Percentiles rank a stretch among this genome's conserved stretches.
phyloP scores from a whole-genome alignment of 805 yeast genomes.

The Cyberlindnera suaveolens region DNA sequence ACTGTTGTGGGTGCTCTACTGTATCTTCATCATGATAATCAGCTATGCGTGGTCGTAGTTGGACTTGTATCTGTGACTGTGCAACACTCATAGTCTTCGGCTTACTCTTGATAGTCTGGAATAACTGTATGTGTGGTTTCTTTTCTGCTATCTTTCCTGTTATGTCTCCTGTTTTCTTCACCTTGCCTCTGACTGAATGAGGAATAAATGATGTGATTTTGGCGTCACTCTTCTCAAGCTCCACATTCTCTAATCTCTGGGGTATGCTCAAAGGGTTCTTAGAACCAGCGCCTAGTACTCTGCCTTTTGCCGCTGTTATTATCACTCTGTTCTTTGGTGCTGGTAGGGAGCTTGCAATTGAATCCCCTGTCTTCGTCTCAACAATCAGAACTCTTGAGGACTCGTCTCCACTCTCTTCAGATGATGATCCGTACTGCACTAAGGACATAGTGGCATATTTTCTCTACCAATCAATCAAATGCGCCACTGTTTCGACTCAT shows the following conservation, averaged over 20 bases:
- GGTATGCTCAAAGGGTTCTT: constrained; percentile 12
- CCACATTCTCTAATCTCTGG: constrained; percentile 15
- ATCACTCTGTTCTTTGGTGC: constrained; percentile 15
- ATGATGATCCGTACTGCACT: constrained; percentile 13
- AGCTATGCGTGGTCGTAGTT: not conserved
- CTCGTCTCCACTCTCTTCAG: constrained; percentile 11
- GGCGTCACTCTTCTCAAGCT: constrained; percentile 8
- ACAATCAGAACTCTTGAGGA: not conserved
- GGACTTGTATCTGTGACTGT: not conserved
- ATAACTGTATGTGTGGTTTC: not conserved
- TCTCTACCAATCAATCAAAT: no score
- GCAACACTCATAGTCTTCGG: not conserved
- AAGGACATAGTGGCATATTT: constrained; percentile 7
- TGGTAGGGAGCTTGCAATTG: constrained; percentile 21
- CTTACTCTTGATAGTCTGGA: not conserved
- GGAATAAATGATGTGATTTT: constrained; percentile 19
- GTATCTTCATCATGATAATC: constrained; percentile 1
- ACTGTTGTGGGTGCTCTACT: not conserved
- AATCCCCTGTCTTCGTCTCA: not conserved
- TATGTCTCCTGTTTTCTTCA: no score
- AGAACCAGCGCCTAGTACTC: constrained; percentile 14
- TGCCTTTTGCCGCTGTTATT: constrained; percentile 1
- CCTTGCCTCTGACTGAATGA: constrained; percentile 10
- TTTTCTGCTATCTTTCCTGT: no score
- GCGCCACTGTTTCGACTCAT: no score